A percentile compares a stretch with the other conserved stretches of the same genome.
phyloP scores from a whole-genome alignment of 2,329 filamentous ascomycete species.

The Graphium sp. region DNA sequence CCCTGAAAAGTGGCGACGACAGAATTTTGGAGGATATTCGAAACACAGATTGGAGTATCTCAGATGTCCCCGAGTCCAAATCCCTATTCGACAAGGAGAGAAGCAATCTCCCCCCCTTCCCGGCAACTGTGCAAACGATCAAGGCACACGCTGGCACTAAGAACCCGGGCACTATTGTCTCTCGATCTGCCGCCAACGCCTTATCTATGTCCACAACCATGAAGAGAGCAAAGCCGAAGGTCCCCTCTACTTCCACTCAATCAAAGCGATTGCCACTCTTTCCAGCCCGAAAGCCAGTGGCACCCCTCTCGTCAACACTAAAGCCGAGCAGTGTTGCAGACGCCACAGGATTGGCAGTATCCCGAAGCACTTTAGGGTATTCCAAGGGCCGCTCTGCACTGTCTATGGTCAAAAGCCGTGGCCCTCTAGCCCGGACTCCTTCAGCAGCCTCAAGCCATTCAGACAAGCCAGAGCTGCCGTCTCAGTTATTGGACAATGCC shows the following conservation, averaged over 20 bases:
- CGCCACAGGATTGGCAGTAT: constrained; percentile 40
- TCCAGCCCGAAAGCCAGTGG: constrained; percentile 12
- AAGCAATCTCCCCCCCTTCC: constrained; percentile 10
- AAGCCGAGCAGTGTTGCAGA: constrained; percentile 36
- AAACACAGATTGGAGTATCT: constrained; percentile 41
- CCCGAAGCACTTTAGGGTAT: constrained; percentile 72
- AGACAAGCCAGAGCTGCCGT: constrained; percentile 1
- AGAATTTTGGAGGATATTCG: constrained; percentile 51
- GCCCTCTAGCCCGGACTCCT: constrained; percentile 1
- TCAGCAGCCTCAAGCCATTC: constrained; percentile 2
- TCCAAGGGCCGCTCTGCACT: constrained; percentile 52
- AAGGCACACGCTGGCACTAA: constrained; percentile 7
- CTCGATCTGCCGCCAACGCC: constrained; percentile 36
- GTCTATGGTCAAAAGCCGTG: constrained; percentile 16
- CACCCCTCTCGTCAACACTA: constrained; percentile 14
- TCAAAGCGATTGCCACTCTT: constrained; percentile 6
- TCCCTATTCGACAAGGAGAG: constrained; percentile 13
- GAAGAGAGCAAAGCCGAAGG: constrained; percentile 10
- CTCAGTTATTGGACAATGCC: too few species aligned
- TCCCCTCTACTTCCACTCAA: constrained; percentile 9
- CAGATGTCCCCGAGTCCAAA: constrained; percentile 31
- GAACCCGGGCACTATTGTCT: constrained; percentile 12
- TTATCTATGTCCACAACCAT: constrained; percentile 22
- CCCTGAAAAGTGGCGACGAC: constrained; percentile 42
- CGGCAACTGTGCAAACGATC: constrained; percentile 6